Evolutionary conservation across 345 rosid genomes (phyloP), one percentile per base, ranked within the genome.

Genomic region (Citrus reticulata): DNA sequence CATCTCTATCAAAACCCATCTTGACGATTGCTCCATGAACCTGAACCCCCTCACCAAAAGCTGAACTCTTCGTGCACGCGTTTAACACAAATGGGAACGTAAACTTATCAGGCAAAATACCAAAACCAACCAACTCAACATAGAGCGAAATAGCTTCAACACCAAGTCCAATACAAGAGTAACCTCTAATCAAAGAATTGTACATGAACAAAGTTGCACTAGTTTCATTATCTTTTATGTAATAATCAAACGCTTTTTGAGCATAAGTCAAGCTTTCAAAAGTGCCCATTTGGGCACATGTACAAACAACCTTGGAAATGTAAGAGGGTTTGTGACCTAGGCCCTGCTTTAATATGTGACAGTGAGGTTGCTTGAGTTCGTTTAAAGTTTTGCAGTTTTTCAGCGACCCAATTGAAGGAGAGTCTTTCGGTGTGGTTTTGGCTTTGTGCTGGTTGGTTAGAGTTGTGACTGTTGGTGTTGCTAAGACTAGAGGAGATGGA

Each of bases 11-110:
- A 7, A 87, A 87, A 78, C 81, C 88, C 90, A 80, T 81, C 86
- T 87, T 91, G 0, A 77, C 59, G 25, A 85, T 77, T 60, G 72
- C 79, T 70, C 92, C 95, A 25, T 91, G 95, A 80, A 88, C 79
- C 84, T 91, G 95, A 78, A 81, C 39, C 51, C 95, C 93, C 34
- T 79, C 80, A 9, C 73, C 27, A 32, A 34, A 61, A 65, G 87
- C 84, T 9, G 65, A 77, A 68, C 83, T 71, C 82, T 84, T 91
- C 29, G 92, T 78, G 80, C 93, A 90, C 46, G 88, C 91, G 66
- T 89, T 90, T 78, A 88, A 81, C 75, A 85, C 82, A 57, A 91
- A 88, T 11, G 95, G 92, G 63, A 90, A 88, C 51, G 90, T 90
- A 74, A 80, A 91, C 69, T 87, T 86, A 51, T 91, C 91, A 4